Base-by-base conservation (phyloP, 768 basidiomycete genomes). In the Russula ochroleuca region DNA sequence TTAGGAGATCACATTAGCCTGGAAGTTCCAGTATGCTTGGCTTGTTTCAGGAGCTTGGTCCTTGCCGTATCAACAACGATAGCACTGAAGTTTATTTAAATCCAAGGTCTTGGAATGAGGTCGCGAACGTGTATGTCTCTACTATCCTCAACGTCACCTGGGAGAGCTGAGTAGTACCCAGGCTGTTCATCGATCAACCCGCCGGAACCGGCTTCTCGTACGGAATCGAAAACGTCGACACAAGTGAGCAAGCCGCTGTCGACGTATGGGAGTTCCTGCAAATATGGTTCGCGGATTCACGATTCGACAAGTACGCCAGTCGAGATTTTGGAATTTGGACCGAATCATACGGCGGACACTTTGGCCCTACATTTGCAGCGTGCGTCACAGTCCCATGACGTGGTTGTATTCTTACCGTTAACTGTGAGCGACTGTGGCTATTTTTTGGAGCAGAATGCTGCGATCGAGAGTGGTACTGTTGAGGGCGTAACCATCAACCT, bases 21-120 rank as follows among this genome's bases (percentile, higher is more conserved):
- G 78, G 77, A 50, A 73, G 71, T 61, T 78, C 77, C 13, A 75
- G 75, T 59, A 76, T 76, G 76, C 88, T 91, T 1, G 95, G 95
- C 10, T 82, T 97, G 25, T 78, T 98, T 17, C 92, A 95, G 69
- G 94, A 98, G 72, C 86, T 96, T n/a, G 96, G 96, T 0, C 94
- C 96, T 0, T 98, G 96, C 75, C 76, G 75, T 35, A 79, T 98
- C 66, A 75, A 81, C 17, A 76, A 92, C 50, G 78, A 85, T 1
- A 92, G 93, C 37, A 75, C 74, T 3, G 71, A 75, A 31, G 81
- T 85, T 33, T 73, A 74, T 1, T 69, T 78, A 19, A 86, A 86
- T 68, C 80, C 82, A 0, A 79, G 73, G 69, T 83, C 84, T 0
- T 86, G 84, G 84, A 84, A 83, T 71, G 81, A 79, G 69, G 72